A percentile compares a stretch with the other conserved stretches of the same genome.
phyloP scores from a whole-genome alignment of 352 stramenopile species.

The Phytophthora europaea region DNA sequence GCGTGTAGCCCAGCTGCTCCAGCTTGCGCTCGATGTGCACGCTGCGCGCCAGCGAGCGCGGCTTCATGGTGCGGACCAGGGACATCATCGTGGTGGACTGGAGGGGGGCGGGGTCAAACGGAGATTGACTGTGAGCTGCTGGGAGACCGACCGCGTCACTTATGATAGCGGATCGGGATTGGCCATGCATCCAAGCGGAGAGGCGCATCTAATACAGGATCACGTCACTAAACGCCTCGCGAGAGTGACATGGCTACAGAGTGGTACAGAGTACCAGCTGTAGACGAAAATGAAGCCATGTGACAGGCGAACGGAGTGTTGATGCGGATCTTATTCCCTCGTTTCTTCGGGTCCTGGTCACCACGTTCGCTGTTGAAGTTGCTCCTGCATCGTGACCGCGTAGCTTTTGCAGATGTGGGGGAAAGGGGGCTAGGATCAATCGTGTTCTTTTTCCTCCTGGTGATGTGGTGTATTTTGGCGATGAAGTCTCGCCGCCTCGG shows the following conservation, averaged over 20 bases:
- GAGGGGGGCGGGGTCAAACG: conserved; percentile 8
- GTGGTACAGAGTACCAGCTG: not conserved
- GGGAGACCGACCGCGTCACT: too few species aligned
- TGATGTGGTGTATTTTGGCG: conserved; percentile 17
- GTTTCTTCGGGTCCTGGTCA: conserved; percentile 13
- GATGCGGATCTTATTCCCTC: conserved; percentile 2
- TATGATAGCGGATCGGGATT: conserved; percentile 15
- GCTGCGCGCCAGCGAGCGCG: conserved; percentile 47
- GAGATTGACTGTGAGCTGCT: conserved; percentile 22
- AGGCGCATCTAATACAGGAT: conserved; percentile 13
- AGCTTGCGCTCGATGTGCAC: conserved; percentile 90
- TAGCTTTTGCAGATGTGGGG: conserved; percentile 15
- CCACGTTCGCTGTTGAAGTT: not conserved
- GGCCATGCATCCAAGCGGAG: conserved; percentile 27
- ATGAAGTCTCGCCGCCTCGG: not conserved
- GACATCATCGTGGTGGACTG: conserved; percentile 33
- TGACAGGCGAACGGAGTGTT: conserved; percentile 4
- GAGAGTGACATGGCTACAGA: not conserved
- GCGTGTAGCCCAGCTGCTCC: conserved; percentile 85
- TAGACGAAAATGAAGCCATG: conserved; percentile 18
- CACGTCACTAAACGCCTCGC: not conserved
- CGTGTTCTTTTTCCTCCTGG: not conserved
- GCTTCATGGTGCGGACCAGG: conserved; percentile 41
- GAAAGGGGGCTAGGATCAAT: conserved; percentile 22
- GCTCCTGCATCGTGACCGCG: not conserved